Evolutionary conservation across 495 filamentous ascomycete species (phyloP).

Genomic region (Tuber microsphaerosporum): DNA sequence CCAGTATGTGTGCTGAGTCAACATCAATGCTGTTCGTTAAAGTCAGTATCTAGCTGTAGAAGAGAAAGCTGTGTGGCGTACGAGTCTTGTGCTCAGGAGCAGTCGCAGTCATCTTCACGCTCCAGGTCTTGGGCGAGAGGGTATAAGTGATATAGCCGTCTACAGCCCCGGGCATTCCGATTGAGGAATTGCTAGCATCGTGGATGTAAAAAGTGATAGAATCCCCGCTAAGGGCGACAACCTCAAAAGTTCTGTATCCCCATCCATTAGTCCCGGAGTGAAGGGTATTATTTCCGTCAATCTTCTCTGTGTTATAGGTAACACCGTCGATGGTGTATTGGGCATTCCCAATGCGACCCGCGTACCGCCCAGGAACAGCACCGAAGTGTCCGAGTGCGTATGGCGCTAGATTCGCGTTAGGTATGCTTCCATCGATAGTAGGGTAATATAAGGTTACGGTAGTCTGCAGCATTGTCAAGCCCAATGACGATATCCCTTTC

Average conservation of each 20-base stretch:
- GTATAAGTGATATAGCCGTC: slow-evolving; percentile 68
- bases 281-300: slow-evolving; percentile 54
- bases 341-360: slow-evolving; percentile 53
- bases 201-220: slow-evolving; percentile 73
- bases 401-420: slow-evolving; percentile 45
- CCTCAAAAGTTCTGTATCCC: slow-evolving; percentile 52
- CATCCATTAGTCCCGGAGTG: slow-evolving; percentile 58
- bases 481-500: slow-evolving; percentile 52
- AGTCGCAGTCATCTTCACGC: slow-evolving; percentile 51
- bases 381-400: slow-evolving; percentile 46
- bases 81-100: slow-evolving; percentile 50
- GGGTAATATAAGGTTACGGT: slow-evolving; percentile 41
- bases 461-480: slow-evolving; percentile 50
- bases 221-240: slow-evolving; percentile 54
- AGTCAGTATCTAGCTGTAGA: neutral
- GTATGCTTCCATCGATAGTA: slow-evolving; percentile 38
- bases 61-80: slow-evolving; percentile 30
- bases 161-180: slow-evolving; percentile 68
- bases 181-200: slow-evolving; percentile 57
- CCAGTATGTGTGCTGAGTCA: slow-evolving; percentile 77
- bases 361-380: slow-evolving; percentile 51
- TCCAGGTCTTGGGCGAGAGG: slow-evolving; percentile 48
- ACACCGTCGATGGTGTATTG: slow-evolving; percentile 50
- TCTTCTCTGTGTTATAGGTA: slow-evolving; percentile 49
- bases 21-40: slow-evolving; percentile 50